Percentiles rank a stretch among this genome's conserved stretches.
Evolutionary conservation across 1,139 yeast species (phyloP).

Genomic region (Zygoascus meyerae): DNA sequence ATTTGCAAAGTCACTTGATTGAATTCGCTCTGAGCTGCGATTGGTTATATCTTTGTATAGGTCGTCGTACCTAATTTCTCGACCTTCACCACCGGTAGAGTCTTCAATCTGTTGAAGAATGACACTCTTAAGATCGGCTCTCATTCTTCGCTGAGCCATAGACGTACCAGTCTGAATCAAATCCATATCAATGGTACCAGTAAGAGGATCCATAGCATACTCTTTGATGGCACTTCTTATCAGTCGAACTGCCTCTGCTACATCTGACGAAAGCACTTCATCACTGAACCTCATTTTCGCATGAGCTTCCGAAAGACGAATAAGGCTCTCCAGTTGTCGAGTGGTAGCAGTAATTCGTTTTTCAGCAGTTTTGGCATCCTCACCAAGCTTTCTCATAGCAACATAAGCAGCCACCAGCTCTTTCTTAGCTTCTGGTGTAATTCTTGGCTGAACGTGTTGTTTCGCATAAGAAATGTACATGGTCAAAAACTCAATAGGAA

Average conservation of each 20-base stretch:
- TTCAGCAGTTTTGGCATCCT: slow-evolving; percentile 79
- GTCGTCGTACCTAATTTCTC: slow-evolving; percentile 53
- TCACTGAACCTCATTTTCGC: slow-evolving; percentile 87
- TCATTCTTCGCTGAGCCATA: slow-evolving; percentile 73
- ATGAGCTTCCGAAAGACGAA: slow-evolving; percentile 90
- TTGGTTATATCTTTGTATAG: slow-evolving; percentile 62
- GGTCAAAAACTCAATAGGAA: slow-evolving; percentile 84
- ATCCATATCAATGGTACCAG: slow-evolving; percentile 97
- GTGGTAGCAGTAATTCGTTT: slow-evolving; percentile 97
- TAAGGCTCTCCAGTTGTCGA: slow-evolving; percentile 93
- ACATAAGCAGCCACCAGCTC: slow-evolving; percentile 89
- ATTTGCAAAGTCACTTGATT: slow-evolving; percentile 62
- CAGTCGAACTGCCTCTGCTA: slow-evolving; percentile 88
- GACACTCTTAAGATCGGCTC: slow-evolving; percentile 63
- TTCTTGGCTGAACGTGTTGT: slow-evolving; percentile 68
- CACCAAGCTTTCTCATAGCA: slow-evolving; percentile 90
- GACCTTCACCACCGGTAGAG: slow-evolving; percentile 40
- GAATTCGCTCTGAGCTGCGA: slow-evolving; percentile 61
- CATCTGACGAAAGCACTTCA: slow-evolving; percentile 71
- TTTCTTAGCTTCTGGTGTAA: slow-evolving; percentile 73
- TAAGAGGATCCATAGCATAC: slow-evolving; percentile 94
- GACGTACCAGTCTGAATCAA: slow-evolving; percentile 95
- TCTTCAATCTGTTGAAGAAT: slow-evolving; percentile 46
- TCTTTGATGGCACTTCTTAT: slow-evolving; percentile 93
- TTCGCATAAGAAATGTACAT: slow-evolving; percentile 88